Conservation (phyloP, 1,139 yeast genomes). For the Hanseniaspora uvarum region DNA sequence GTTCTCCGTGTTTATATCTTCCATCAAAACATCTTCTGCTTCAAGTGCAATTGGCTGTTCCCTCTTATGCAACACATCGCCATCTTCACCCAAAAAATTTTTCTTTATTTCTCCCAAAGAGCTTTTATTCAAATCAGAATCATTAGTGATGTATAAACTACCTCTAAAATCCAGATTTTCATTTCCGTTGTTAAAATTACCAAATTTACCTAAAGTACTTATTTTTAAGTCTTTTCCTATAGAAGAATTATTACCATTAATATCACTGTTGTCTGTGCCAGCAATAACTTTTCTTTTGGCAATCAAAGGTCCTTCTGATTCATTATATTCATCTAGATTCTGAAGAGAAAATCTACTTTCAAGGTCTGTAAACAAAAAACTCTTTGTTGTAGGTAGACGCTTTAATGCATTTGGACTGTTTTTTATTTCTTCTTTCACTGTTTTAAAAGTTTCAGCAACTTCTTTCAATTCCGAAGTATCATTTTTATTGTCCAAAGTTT, state of each 20-base stretch:
- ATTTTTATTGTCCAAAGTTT: neutral
- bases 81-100: neutral
- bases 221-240: neutral
- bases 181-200: neutral
- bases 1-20: neutral
- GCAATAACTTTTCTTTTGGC: constrained; percentile 7
- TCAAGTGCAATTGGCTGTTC: neutral
- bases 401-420: neutral
- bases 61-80: neutral
- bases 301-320: neutral
- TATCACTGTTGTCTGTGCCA: neutral
- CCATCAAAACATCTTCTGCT: neutral
- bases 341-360: neutral
- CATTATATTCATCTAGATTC: neutral
- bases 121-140: constrained; percentile 10
- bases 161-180: constrained; percentile 7
- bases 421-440: neutral
- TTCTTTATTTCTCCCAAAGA: constrained; percentile 1
- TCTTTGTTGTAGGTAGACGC: constrained; percentile 1
- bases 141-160: constrained; percentile 8
- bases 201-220: neutral
- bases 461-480: neutral
- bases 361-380: constrained; percentile 7
- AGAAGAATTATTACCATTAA: neutral
- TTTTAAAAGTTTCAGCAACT: neutral